Percentiles rank a stretch among this genome's conserved stretches.
Conservation (phyloP, 2,329 filamentous ascomycete species). For the Dactylellina sp. region DNA sequence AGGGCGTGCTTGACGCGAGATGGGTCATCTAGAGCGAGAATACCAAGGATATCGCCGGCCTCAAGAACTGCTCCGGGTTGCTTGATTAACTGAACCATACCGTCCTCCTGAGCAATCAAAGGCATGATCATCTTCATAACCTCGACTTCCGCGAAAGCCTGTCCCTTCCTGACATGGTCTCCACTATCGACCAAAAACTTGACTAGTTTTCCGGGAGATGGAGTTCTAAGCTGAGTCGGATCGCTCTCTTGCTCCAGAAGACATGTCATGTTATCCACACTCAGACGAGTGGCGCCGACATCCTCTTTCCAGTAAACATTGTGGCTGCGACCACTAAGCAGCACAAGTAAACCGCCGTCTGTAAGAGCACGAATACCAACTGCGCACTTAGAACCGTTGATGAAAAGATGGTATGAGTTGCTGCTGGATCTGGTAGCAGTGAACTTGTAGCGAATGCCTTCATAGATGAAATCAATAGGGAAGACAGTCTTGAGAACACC, state of each 20-base stretch:
- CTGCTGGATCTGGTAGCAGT: constrained; percentile 91
- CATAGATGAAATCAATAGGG: constrained; percentile 98
- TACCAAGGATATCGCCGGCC: constrained; percentile 98
- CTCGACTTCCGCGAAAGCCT: constrained; percentile 95
- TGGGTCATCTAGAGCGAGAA: constrained; percentile 92
- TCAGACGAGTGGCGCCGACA: constrained; percentile 92
- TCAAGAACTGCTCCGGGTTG: constrained; percentile 97
- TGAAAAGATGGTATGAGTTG: constrained; percentile 97
- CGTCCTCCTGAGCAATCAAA: constrained; percentile 91
- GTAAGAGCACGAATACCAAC: constrained; percentile 92
- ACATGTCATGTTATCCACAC: constrained; percentile 97
- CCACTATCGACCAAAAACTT: constrained; percentile 98
- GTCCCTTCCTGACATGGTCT: constrained; percentile 88
- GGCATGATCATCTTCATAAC: constrained; percentile 99
- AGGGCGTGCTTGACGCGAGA: constrained; percentile 96
- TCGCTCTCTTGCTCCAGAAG: constrained; percentile 98
- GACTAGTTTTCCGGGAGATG: constrained; percentile 96
- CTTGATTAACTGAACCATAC: constrained; percentile 97
- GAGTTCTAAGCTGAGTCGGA: constrained; percentile 93
- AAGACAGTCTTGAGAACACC: constrained; percentile 98
- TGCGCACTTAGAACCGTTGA: constrained; percentile 96
- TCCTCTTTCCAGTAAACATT: constrained; percentile 99
- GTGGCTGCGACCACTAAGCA: constrained; percentile 92
- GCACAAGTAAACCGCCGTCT: constrained; percentile 90
- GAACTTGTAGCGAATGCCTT: constrained; percentile 96